Evolutionary conservation across 257 asterid genomes (phyloP).

Genomic region (Fraxinus americana): DNA sequence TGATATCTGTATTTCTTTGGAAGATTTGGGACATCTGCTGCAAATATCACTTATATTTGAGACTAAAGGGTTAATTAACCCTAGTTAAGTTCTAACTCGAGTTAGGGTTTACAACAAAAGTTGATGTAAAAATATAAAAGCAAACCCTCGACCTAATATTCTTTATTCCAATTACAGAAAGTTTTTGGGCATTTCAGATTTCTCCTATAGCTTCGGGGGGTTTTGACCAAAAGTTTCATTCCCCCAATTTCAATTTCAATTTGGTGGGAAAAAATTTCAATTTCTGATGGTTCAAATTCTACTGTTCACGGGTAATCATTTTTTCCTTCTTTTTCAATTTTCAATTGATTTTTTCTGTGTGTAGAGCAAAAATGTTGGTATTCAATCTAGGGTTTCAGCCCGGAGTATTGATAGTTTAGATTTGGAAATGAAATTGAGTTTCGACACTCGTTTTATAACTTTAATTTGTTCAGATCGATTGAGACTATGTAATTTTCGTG

Average conservation of each 20-base stretch:
- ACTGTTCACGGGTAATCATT: conserved; percentile 18
- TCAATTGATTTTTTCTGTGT: conserved; percentile 1
- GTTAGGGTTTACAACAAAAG: conserved; percentile 34
- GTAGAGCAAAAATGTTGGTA: conserved; percentile 4
- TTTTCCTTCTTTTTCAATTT: background rate
- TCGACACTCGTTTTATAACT: conserved; percentile 1
- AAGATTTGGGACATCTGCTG: too few relatives aligned
- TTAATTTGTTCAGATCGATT: conserved; percentile 36
- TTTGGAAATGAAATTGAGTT: conserved; percentile 24
- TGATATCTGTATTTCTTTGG: too few relatives aligned
- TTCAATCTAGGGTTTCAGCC: conserved; percentile 24
- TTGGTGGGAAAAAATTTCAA: conserved; percentile 45
- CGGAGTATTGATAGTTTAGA: conserved; percentile 10
- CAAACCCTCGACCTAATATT: conserved; percentile 20
- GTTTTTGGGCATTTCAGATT: conserved; percentile 34
- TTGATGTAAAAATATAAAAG: conserved; percentile 23
- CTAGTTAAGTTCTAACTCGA: conserved; percentile 36
- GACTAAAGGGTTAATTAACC: conserved; percentile 18
- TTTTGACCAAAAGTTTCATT: conserved; percentile 39
- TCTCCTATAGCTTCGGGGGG: conserved; percentile 35
- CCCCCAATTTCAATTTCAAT: conserved; percentile 33
- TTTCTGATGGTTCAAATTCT: conserved; percentile 26
- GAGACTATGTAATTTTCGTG: conserved; percentile 19
- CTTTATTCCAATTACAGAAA: conserved; percentile 25
- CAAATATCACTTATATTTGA: too few relatives aligned